Conservation (phyloP, 495 filamentous ascomycete species). For the Schizothecium vesticola region DNA sequence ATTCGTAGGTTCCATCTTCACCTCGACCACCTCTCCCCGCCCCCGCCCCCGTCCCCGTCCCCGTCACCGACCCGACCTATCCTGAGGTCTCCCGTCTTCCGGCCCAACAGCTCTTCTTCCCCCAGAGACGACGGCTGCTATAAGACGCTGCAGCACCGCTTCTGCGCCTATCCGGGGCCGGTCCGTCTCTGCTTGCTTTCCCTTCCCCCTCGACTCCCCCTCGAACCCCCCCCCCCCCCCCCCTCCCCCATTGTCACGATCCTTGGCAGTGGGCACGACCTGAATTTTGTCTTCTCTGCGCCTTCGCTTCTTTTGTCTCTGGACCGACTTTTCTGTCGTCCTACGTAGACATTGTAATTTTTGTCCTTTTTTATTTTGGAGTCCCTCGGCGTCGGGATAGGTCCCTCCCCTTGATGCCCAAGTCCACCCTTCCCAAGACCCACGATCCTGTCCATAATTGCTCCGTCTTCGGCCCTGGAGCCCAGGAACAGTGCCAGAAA, state of each 20-base stretch:
- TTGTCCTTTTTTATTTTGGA: neutral
- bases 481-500: neutral
- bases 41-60: neutral
- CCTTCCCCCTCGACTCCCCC: neutral
- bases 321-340: neutral
- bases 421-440: neutral
- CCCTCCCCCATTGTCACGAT: neutral
- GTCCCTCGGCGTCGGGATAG: neutral
- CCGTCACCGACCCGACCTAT: neutral
- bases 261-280: neutral
- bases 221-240: too few relatives aligned
- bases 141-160: neutral
- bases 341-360: neutral
- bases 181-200: neutral
- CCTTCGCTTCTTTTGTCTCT: slow-evolving; percentile 1
- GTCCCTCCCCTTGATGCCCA: neutral
- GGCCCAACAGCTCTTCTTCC: neutral
- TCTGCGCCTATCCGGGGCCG: neutral
- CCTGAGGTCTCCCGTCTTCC: neutral
- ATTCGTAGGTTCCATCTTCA: neutral
- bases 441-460: neutral
- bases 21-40: neutral
- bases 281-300: neutral
- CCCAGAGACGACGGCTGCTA: neutral
- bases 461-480: neutral